These are phyloP conservation scores for Ogataea angusta DNA, from an alignment of 805 yeast genomes.

Conservation along the genomic window DNA sequence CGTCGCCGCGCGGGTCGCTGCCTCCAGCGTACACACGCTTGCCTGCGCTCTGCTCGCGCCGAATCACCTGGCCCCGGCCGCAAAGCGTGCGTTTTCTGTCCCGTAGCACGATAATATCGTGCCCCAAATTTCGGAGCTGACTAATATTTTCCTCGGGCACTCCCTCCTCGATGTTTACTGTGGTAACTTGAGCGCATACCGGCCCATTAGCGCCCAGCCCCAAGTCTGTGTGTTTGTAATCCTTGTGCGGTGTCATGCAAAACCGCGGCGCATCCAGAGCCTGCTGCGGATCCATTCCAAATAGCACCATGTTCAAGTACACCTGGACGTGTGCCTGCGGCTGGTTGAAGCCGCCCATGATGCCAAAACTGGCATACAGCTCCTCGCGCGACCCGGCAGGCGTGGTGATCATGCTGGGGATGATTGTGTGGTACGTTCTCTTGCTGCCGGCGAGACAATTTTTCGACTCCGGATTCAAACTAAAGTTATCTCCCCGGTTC, in stretches of 20 bases:
- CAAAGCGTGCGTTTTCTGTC: slow-evolving; percentile 39
- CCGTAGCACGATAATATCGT: slow-evolving; percentile 41
- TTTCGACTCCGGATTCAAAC: slow-evolving; percentile 50
- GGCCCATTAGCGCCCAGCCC: slow-evolving; percentile 68
- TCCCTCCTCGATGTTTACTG: slow-evolving; percentile 65
- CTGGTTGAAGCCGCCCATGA: slow-evolving; percentile 83
- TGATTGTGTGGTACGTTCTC: slow-evolving; percentile 78
- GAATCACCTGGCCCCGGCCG: slow-evolving; percentile 75
- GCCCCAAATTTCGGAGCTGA: slow-evolving; percentile 53
- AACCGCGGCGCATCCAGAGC: slow-evolving; percentile 75
- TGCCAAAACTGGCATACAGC: slow-evolving; percentile 57
- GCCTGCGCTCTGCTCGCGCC: slow-evolving; percentile 34
- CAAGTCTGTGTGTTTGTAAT: slow-evolving; percentile 39
- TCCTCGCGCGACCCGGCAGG: slow-evolving; percentile 32
- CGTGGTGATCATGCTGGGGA: slow-evolving; percentile 74
- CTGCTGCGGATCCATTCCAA: slow-evolving; percentile 66
- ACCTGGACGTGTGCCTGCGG: slow-evolving; percentile 86
- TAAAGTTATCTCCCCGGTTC: slow-evolving; percentile 76
- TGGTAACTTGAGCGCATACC: slow-evolving; percentile 53
- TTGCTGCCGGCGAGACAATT: slow-evolving; percentile 67
- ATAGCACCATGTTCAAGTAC: slow-evolving; percentile 58
- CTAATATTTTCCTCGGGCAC: slow-evolving; percentile 44
- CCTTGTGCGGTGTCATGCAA: slow-evolving; percentile 54
- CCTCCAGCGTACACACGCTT: slow-evolving; percentile 61
- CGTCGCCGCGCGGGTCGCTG: slow-evolving; percentile 82